Evolutionary conservation across 805 yeast species (phyloP), one percentile per base, ranked within the genome.

Genomic region (Ogataea zsoltii): DNA sequence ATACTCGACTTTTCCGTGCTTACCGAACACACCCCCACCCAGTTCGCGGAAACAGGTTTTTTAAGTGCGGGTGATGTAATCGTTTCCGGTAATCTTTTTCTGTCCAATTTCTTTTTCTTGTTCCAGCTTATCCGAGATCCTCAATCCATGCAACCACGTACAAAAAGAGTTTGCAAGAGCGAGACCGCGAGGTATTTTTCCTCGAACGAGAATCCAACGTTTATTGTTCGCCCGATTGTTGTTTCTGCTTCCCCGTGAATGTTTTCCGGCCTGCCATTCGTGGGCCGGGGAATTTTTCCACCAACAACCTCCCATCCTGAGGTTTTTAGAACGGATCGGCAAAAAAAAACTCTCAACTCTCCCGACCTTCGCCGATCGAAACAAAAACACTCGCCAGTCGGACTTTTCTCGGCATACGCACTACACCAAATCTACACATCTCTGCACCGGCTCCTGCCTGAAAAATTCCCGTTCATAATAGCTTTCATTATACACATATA

Each of bases 41-140:
- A 34, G 30, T 29, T 25, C 33, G 4, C 34, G 35, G 29, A 38
- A 21, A 13, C 10, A 26, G 30, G 19, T 16, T 7, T 17, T 15
- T 19, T 32, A 11, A 16, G 32, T 32, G 40, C 41, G 34, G 41
- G 41, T 38, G 41, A 38, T 21, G 41, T 38, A 38, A 30, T 38
- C 29, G 41, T 38, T 38, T 38, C 41, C 41, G 41, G 41, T 38
- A 6, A 12, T 4, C 7, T 13, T 33, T 25, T 30, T 30, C 35
- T 19, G 34, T 17, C 23, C 10, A 37, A 32, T 25, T 37, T 25
- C 32, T 25, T 25, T 37, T 37, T 37, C 25, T 7, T 13, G 37
- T 19, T 19, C 37, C 37, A 33, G 16, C 37, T 33, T 16, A 33
- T 26, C 32, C 40, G 40, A 17, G 31, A 13, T 15, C 19, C 15